These are phyloP conservation scores for Aspergillus persii DNA, from an alignment of 2,329 filamentous ascomycete species.

Conservation along the genomic window DNA sequence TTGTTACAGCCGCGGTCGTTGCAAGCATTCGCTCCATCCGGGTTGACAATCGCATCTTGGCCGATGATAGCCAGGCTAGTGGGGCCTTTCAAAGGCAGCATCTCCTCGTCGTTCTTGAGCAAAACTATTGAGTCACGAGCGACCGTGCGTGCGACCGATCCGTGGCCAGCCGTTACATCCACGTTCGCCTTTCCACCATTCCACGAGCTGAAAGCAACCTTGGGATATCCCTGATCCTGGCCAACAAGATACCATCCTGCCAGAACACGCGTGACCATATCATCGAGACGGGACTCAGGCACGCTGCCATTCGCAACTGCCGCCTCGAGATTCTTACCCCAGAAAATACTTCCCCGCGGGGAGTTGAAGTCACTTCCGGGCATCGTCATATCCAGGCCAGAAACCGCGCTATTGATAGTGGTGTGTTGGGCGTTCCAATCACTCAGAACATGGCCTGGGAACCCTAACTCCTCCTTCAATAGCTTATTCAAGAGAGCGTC, in stretches of 20 bases:
- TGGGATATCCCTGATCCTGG: conserved; percentile 46
- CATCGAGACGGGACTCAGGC: conserved; percentile 54
- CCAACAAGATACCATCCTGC: conserved; percentile 51
- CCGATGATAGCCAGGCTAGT: conserved; percentile 51
- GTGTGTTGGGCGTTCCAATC: conserved; percentile 77
- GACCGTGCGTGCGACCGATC: conserved; percentile 38
- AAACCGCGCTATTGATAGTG: conserved; percentile 63
- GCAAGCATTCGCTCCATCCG: conserved; percentile 53
- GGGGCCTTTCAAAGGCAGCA: conserved; percentile 47
- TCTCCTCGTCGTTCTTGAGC: conserved; percentile 45
- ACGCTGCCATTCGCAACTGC: conserved; percentile 63
- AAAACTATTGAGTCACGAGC: conserved; percentile 49
- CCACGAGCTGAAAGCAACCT: conserved; percentile 48
- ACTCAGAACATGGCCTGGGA: conserved; percentile 77
- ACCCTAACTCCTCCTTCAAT: conserved; percentile 75
- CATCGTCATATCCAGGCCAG: conserved; percentile 86
- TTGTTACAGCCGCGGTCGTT: conserved; percentile 64
- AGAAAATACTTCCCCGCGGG: conserved; percentile 24
- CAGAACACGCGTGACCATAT: conserved; percentile 58
- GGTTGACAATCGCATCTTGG: conserved; percentile 48
- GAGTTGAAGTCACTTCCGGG: conserved; percentile 52
- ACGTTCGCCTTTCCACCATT: conserved; percentile 34
- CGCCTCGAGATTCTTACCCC: conserved; percentile 45
- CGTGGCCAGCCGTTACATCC: conserved; percentile 42
- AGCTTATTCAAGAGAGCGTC: conserved; percentile 71